Conservation (phyloP, 192 early-diverging fungal species). For the Coemansia sp. region DNA sequence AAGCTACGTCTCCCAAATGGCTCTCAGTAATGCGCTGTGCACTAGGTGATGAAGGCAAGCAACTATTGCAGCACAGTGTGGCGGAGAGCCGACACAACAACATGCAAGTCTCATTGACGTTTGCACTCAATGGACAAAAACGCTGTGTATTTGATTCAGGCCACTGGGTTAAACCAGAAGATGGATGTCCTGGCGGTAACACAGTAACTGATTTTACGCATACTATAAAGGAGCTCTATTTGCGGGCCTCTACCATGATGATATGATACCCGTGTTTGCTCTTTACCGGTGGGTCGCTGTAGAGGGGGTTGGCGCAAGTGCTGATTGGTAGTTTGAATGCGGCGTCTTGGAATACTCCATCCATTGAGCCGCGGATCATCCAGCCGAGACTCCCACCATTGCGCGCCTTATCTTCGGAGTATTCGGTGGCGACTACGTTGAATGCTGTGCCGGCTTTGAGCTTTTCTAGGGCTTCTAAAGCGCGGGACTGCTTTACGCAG, state of each 20-base stretch:
- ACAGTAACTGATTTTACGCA: constrained; percentile 37
- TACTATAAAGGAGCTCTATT: constrained; percentile 39
- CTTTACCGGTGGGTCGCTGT: constrained; percentile 74
- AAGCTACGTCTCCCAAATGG: constrained; percentile 18
- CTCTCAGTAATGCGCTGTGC: constrained; percentile 25
- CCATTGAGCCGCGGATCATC: constrained; percentile 76
- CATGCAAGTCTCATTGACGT: constrained; percentile 36
- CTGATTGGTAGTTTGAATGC: constrained; percentile 77
- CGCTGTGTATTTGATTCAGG: constrained; percentile 49
- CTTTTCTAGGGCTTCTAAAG: constrained; percentile 69
- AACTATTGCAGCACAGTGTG: constrained; percentile 33
- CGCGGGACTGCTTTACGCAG: constrained; percentile 82
- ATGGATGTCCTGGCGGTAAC: constrained; percentile 47
- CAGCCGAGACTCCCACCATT: constrained; percentile 79
- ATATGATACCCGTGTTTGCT: constrained; percentile 82
- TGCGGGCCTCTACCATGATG: constrained; percentile 79
- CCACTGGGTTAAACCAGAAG: constrained; percentile 42
- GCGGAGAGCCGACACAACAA: constrained; percentile 10
- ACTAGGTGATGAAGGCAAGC: constrained; percentile 34
- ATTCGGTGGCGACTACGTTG: constrained; percentile 72
- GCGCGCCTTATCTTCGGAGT: constrained; percentile 86
- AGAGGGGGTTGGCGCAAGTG: constrained; percentile 64
- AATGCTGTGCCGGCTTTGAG: constrained; percentile 64
- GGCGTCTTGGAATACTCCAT: constrained; percentile 78
- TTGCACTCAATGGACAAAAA: constrained; percentile 38